A percentile compares a stretch with the other conserved stretches of the same genome.
Conservation (phyloP, 129 eudicot genomes). For the Lactuca saligna region DNA sequence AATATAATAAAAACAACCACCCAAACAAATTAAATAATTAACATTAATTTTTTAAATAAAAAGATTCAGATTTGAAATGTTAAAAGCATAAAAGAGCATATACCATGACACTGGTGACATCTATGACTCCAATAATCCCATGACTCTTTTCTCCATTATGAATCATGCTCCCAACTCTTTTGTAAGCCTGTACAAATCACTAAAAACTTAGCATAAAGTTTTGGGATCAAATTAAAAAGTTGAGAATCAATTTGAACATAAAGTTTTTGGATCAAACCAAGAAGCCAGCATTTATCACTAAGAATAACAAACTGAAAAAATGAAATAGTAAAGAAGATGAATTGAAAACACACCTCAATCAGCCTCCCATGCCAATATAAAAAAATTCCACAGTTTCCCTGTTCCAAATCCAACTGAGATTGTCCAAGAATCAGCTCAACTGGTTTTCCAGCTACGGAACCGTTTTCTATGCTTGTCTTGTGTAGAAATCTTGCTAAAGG, state of each 20-base stretch:
- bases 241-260: too few relatives aligned
- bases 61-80: not conserved
- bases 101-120: slow-evolving; percentile 55
- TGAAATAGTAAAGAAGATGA: not conserved
- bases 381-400: slow-evolving; percentile 69
- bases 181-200: slow-evolving; percentile 53
- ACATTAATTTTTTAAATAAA: not conserved
- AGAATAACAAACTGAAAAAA: not conserved
- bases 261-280: too few relatives aligned
- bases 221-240: too few relatives aligned
- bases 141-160: slow-evolving; percentile 63
- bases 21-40: not conserved
- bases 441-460: slow-evolving; percentile 45
- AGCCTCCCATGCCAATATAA: slow-evolving; percentile 78
- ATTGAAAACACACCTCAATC: slow-evolving; percentile 52
- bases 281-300: too few relatives aligned
- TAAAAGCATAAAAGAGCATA: slow-evolving; percentile 6
- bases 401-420: slow-evolving; percentile 68
- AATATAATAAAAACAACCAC: slow-evolving; percentile 17
- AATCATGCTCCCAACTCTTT: slow-evolving; percentile 65
- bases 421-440: slow-evolving; percentile 63
- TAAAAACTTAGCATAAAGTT: too few relatives aligned
- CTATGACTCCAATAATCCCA: slow-evolving; percentile 63
- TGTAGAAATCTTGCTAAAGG: slow-evolving; percentile 65
- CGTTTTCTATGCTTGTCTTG: slow-evolving; percentile 51